Percentiles rank a stretch among this genome's conserved stretches.
Conservation (phyloP, 2,329 filamentous ascomycete species). For the Myriosclerotinia duriaeana region DNA sequence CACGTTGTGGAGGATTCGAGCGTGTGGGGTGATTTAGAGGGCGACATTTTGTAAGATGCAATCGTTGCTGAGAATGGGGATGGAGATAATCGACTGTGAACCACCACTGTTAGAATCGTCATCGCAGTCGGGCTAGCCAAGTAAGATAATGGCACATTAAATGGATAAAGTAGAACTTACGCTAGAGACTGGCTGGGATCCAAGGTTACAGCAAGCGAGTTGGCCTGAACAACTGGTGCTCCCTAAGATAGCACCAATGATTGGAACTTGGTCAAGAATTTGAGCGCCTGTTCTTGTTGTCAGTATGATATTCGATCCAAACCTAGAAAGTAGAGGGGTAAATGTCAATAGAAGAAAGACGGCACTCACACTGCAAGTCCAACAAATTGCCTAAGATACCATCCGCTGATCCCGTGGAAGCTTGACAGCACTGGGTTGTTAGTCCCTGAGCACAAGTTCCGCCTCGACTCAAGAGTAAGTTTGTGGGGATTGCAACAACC, state of each 20-base stretch:
- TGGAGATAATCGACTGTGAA: not conserved
- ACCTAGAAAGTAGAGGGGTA: not conserved
- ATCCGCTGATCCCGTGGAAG: not conserved
- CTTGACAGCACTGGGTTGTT: conserved; percentile 23
- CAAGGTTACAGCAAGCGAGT: not conserved
- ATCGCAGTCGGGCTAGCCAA: conserved; percentile 17
- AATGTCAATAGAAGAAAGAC: not conserved
- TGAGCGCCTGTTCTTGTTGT: not conserved
- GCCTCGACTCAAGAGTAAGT: conserved; percentile 10
- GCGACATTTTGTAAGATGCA: not conserved
- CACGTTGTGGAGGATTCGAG: not conserved
- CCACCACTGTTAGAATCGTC: conserved; percentile 3
- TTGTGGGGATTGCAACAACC: conserved; percentile 30
- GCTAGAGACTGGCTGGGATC: no score
- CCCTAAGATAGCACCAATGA: not conserved
- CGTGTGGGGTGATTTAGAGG: not conserved
- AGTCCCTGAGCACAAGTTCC: conserved; percentile 17
- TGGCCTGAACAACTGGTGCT: not conserved
- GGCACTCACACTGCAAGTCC: not conserved
- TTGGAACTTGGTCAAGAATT: not conserved
- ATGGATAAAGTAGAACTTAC: not conserved
- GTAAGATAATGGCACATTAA: conserved; percentile 3
- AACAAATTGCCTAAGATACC: not conserved
- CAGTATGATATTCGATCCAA: not conserved
- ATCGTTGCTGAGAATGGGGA: not conserved